Evolutionary conservation across 2,329 filamentous ascomycete genomes (phyloP).

Genomic region (Acarospora socialis): DNA sequence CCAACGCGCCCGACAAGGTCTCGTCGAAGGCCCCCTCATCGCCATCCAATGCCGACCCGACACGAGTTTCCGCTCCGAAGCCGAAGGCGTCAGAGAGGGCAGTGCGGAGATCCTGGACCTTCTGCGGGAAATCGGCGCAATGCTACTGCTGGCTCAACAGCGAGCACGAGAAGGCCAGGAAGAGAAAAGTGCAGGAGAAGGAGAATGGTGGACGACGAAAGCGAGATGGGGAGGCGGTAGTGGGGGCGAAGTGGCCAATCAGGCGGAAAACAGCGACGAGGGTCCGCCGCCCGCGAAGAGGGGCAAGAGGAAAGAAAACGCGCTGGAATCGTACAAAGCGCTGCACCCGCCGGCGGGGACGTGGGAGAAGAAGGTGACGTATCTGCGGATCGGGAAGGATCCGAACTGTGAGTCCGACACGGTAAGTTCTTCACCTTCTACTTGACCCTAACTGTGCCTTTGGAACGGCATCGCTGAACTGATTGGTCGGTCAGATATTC

Average conservation of each 20-base stretch:
- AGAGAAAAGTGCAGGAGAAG: conserved; percentile 38
- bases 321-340: conserved; percentile 14
- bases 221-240: conserved; percentile 42
- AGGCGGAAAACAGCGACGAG: too few species aligned
- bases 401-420: conserved; percentile 35
- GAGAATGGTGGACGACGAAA: conserved; percentile 45
- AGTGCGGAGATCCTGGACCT: conserved; percentile 35
- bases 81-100: conserved; percentile 19
- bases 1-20: conserved; percentile 36
- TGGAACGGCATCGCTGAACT: too few species aligned
- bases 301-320: conserved; percentile 16
- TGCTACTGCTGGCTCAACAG: conserved; percentile 46
- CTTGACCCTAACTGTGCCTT: too few species aligned
- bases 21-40: conserved; percentile 44
- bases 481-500: conserved; percentile 41
- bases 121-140: conserved; percentile 41
- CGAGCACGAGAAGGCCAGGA: conserved; percentile 39
- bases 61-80: conserved; percentile 33
- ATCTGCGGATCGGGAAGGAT: conserved; percentile 42
- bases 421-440: conserved; percentile 27
- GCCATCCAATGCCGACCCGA: conserved; percentile 41
- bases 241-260: conserved; percentile 21
- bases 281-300: too few species aligned
- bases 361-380: conserved; percentile 44
- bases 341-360: conserved; percentile 7